Evolutionary conservation across 202 grass and related monocot genomes (phyloP), one percentile per base, ranked within the genome.

Genomic region (Schoenoplectus triqueter): DNA sequence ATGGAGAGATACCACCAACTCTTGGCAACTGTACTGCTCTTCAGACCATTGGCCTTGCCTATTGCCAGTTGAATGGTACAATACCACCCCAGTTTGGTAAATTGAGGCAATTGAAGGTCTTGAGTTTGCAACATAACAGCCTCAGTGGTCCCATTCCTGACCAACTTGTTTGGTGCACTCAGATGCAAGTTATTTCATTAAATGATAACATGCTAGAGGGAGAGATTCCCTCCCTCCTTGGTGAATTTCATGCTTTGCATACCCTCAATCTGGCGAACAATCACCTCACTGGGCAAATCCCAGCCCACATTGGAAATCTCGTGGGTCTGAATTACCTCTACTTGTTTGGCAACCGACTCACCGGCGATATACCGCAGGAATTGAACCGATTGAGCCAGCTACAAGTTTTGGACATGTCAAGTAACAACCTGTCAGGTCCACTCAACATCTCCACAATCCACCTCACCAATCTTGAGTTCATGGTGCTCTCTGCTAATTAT

Each of bases 191-290:
- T 67, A 56, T 97, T n/a, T 93, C 92, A 84, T 60, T 84, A 19
- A 52, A 88, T 70, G 86, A 90, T 19, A 97, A 97, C 49, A 82
- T 47, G 85, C 63, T 95, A 40, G 69, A 85, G 47, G 91, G 95
- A 71, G 86, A 4, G 42, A 88, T 97, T 49, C 92, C 95, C 78
- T 77, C 87, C 0, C 91, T 84, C 61, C 18, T 98, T 67, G 85
- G 95, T 9, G 76, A 85, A 52, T 73, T 95, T 14, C 80, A 52
- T 49, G 69, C 10, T 65, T 86, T 98, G 87, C 90, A 88, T 71
- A 88, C 82, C 54, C 91, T 98, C 14, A 95, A 88, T 68, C 73
- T 98, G n/a, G 91, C 87, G 47, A 91, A 92, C 68, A 98, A 98
- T 59, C 78, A 7, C 46, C 86, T 98, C 0, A 85, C 85, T 6